Base-by-base conservation (phyloP, 257 asterid species). In the Solanum sejunctum region DNA sequence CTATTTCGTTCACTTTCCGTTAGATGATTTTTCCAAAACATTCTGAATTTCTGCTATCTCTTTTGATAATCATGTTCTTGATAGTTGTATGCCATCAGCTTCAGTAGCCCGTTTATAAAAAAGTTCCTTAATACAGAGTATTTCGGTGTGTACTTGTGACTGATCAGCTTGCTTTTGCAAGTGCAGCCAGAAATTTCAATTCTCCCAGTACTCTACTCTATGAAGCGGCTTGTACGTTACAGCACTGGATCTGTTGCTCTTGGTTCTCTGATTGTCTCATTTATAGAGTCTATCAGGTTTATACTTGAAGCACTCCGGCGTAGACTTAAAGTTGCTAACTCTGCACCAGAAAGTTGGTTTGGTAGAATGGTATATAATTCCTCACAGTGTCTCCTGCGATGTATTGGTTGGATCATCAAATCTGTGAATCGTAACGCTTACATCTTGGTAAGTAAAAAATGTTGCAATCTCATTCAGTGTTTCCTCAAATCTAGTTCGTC, bases 401-500 rank as follows among this genome's bases (percentile, higher is more conserved):
- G 97, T 83, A 86, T 94, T 36, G 94, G 98, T 61, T 97, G 93
- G 95, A 91, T 89, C 61, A 88, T 94, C 89, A 95, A 91, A 91
- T 97, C 93, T 56, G 98, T 95, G 69, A 97, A 97, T 91, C 97
- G 94, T 43, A 97, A 97, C 70, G 99, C 98, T 71, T 97, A 97
- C 88, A 95, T 97, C 17, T 93, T 95, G 99, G 99, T 97, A 87
- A 89, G 96, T 90, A 54, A 83, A 80, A 84, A 12, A 6, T 51
- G 45, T 15, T 52, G 82, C 47, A 51, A 49, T 77, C 82, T 61
- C 23, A 23, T 49, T 51, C 21, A 17, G 23, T 52, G 17, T 77
- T 77, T 51, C 61, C 41, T 73, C 41, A 13, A 66, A 43, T 66
- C 43, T 28, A 63, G 43, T 63, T 41, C 4, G 18, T 15, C 18